Base-by-base conservation (phyloP, 805 yeast genomes). In the Saccharomyces kudriavzevii region DNA sequence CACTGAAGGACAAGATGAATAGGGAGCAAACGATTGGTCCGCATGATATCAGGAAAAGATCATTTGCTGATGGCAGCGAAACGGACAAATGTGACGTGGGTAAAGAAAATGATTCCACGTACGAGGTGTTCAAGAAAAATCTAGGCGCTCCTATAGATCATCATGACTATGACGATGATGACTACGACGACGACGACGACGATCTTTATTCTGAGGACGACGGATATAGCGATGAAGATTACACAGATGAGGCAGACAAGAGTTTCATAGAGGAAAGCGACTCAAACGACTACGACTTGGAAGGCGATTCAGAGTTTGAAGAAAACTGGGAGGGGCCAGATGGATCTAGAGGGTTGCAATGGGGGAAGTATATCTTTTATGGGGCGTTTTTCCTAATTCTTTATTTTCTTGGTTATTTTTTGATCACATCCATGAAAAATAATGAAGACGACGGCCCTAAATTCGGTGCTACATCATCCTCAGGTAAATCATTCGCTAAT, bases 211-310 rank as follows among this genome's bases (percentile, higher is more conserved):
- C 52, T 45, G 56, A 50, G 20, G 57, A 49, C 22, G 59, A 56
- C 45, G 60, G 61, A 6, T 45, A 22, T 45, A 45, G 28, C 28
- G 63, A 58, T 40, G 56, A 56, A 24, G 63, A 58, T 26, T 58
- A 61, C 40, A 58, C 64, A 4, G 60, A 58, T 46, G 64, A 58
- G 45, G 64, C 65, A 13, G 64, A 61, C 49, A 57, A 52, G 40
- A 60, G 65, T 40, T 61, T 61, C 45, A 53, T 60, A 17, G 50
- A 49, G 30, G 60, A 59, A 22, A 51, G 51, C 24, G 55, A 57
- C 9, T 50, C 52, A 14, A 58, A 54, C 14, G 49, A 22, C 30
- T 53, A 51, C 24, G 53, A 45, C 2, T n/a, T 45, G 35, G 51
- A 48, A 5, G 53, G 20, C n/a, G 43, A 54, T 22, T 53, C 47